Evolutionary conservation across 805 yeast species (phyloP), one percentile per base, ranked within the genome.

Genomic region (Starmerella bombicola): DNA sequence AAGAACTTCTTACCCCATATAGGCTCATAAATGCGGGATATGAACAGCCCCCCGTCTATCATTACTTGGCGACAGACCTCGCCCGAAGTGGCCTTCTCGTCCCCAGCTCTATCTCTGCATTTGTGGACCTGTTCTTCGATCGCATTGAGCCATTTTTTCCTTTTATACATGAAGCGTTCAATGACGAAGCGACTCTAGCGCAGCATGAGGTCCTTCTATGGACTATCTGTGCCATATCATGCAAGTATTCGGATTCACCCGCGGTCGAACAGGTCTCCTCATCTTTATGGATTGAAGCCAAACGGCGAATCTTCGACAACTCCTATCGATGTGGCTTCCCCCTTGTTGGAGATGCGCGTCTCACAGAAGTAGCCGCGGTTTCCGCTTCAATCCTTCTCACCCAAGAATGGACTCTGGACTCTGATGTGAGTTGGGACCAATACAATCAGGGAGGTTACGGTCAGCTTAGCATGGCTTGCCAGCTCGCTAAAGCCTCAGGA

Each of bases 141-240:
- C 73, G 84, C 3, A 71, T 86, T 76, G 93, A 83, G 58, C 95
- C 95, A 2, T 86, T 75, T 58, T 86, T 80, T 61, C 96, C 96
- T 1, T 81, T 78, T 55, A 69, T 88, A 30, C 95, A 95, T 1
- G 64, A 67, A 23, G 81, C 79, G 47, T 56, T 85, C 30, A 86
- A 78, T 37, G 68, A 73, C 40, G 72, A 82, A 0, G 70, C 72
- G 33, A 73, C 70, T 5, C 61, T 86, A 25, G 77, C 85, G 1
- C 78, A 78, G 3, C 80, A 81, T 58, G 95, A 95, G 1, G 74
- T 86, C 47, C 64, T 86, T 31, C 59, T 85, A 22, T 80, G 91
- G 56, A 77, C 94, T 1, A 75, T 86, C 10, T 62, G 86, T 33
- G 81, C 95, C 1, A 75, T 86, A 2, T 68, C 93, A 0, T 68